phyloP scores from a whole-genome alignment of 2,329 filamentous ascomycete species.

The Paracorniculantispora psalliotae region DNA sequence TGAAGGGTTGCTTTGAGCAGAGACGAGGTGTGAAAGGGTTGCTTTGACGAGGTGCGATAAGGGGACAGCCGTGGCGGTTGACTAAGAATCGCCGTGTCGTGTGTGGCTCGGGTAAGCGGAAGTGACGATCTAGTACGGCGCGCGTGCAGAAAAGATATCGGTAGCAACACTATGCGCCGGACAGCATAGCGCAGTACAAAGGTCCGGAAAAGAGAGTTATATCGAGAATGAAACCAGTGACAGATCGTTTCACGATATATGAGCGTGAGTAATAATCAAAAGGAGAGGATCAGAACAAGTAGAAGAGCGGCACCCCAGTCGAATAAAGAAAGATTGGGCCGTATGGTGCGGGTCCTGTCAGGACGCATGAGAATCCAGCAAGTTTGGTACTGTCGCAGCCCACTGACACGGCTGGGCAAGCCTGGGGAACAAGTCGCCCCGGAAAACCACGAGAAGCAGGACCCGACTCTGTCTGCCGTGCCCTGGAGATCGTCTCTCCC shows the following conservation, averaged over 20 bases:
- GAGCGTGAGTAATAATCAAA: conserved; percentile 1
- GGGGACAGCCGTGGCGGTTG: not conserved
- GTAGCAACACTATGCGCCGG: not conserved
- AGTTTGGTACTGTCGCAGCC: not conserved
- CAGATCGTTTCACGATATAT: not conserved
- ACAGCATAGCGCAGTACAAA: not conserved
- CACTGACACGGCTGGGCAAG: not conserved
- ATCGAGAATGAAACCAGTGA: not conserved
- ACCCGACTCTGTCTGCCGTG: not conserved
- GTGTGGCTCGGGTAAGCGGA: conserved; percentile 14
- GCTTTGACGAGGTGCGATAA: not conserved
- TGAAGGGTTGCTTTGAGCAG: not conserved
- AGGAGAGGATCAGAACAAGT: conserved; percentile 1
- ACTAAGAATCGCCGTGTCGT: conserved; percentile 4
- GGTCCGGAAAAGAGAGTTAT: not conserved
- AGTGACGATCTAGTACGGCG: not conserved
- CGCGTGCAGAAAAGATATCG: not conserved
- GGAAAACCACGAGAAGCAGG: not conserved
- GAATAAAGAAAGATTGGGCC: conserved; percentile 5
- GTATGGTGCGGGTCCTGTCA: conserved; percentile 1
- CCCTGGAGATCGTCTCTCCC: not conserved
- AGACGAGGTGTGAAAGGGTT: not conserved
- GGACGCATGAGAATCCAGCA: not conserved
- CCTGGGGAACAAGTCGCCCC: not conserved
- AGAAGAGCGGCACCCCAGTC: not conserved